These are phyloP conservation scores for Cercospora canescens DNA, from an alignment of 2,329 filamentous ascomycete genomes.

Conservation along the genomic window DNA sequence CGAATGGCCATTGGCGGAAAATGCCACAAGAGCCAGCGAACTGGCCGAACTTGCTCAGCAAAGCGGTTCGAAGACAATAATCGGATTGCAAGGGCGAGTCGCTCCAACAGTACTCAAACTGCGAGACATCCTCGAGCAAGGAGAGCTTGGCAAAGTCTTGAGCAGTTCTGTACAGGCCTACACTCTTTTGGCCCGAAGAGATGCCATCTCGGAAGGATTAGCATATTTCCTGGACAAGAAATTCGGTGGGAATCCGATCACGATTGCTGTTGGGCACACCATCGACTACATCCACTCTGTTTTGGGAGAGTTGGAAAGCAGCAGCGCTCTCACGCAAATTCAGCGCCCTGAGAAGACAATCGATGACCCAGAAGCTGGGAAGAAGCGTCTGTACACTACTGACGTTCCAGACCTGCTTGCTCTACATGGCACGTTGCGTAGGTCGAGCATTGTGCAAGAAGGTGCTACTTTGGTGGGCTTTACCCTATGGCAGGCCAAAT, in stretches of 20 bases:
- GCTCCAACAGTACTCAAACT: conserved; percentile 44
- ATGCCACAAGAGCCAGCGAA: conserved; percentile 47
- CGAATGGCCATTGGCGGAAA: conserved; percentile 46
- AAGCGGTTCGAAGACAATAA: conserved; percentile 45
- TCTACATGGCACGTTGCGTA: conserved; percentile 23
- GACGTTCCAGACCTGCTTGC: conserved; percentile 31
- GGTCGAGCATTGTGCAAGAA: conserved; percentile 13
- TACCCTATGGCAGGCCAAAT: neutral
- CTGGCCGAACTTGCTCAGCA: conserved; percentile 43
- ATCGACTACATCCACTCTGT: conserved; percentile 29
- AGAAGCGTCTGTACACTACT: conserved; percentile 12
- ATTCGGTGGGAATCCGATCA: conserved; percentile 28
- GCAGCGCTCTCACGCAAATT: conserved; percentile 24
- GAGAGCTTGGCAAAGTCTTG: conserved; percentile 46
- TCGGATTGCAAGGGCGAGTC: conserved; percentile 51
- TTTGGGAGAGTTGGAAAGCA: conserved; percentile 25
- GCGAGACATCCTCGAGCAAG: conserved; percentile 44
- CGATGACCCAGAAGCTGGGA: conserved; percentile 7
- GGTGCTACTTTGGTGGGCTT: conserved; percentile 21
- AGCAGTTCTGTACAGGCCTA: conserved; percentile 24
- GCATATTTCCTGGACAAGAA: conserved; percentile 28
- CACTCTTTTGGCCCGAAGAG: conserved; percentile 6
- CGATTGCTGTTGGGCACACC: conserved; percentile 29
- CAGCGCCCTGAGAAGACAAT: conserved; percentile 22
- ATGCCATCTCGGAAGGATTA: conserved; percentile 24